Evolutionary conservation across 2,329 filamentous ascomycete species (phyloP), one percentile per base, ranked within the genome.

Genomic region (Penicillium sp.): DNA sequence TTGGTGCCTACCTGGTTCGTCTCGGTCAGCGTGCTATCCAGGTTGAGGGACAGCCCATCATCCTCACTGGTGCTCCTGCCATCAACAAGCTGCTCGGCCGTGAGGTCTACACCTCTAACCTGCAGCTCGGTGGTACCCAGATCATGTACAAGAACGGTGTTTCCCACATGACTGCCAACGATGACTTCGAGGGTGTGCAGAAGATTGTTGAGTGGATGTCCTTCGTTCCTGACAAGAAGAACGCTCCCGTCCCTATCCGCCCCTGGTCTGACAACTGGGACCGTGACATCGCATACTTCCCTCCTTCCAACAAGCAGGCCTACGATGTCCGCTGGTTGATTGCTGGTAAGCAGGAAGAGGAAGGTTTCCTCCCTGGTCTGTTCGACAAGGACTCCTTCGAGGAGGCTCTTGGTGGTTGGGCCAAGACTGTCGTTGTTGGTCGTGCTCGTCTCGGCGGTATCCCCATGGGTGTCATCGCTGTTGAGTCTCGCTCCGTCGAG

Each of bases 141-240:
- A 99, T 99, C 85, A 99, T 99, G 95, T 98, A 99, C 87, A 93
- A 91, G 81, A 99, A 99, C 76, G 95, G 95, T 86, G 95, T 99
- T 43, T 98, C 95, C 23, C 95, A 99, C 82, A 93, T 98, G 91
- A 97, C 93, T 66, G 95, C 95, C 70, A 90, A 89, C 67, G 93
- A 99, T 72, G 95, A 99, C 80, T 98, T 99, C 69, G 93, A 93
- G 71, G 95, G 95, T 85, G 91, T 99, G 23, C 92, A 91, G 70
- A 96, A 96, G 84, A 98, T 99, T 73, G 92, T 98, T 50, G 90
- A 96, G 75, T 99, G 95, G 95, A 87, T 99, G 84, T 95, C 93
- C 2, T 99, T 92, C 71, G 90, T 99, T 29, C 95, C 95, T 26
- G 93, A 98, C 78, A 93, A 93, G 85, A 95, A 95, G 80, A 90